Evolutionary conservation across 2,329 filamentous ascomycete genomes (phyloP).

Genomic region (Alternaria burnsii): DNA sequence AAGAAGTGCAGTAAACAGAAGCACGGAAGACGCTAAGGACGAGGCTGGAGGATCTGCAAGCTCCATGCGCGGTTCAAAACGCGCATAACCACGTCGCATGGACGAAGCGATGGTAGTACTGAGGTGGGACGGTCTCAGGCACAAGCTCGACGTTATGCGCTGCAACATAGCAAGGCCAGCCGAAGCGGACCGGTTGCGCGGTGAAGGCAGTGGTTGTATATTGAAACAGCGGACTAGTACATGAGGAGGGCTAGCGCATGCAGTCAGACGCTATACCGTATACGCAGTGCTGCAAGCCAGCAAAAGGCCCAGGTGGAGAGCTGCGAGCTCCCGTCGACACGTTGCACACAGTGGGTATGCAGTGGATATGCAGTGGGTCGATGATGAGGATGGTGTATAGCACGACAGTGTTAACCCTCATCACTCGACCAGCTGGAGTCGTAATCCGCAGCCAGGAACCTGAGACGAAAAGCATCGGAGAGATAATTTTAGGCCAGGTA

Average conservation of each 20-base stretch:
- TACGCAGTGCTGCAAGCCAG: constrained; percentile 6
- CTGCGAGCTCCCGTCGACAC: constrained; percentile 1
- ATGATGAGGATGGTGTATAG: neutral
- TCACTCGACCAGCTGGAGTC: constrained; percentile 1
- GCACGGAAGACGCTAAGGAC: neutral
- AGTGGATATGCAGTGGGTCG: neutral
- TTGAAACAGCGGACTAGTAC: constrained; percentile 6
- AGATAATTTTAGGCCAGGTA: constrained; percentile 41
- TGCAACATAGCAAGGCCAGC: constrained; percentile 1
- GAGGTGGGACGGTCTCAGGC: constrained; percentile 1
- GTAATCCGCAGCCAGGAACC: neutral
- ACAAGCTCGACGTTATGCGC: constrained; percentile 7
- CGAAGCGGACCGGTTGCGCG: constrained; percentile 2
- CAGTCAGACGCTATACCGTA: constrained; percentile 9
- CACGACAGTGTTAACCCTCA: neutral
- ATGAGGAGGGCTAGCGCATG: neutral
- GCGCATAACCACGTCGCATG: constrained; percentile 1
- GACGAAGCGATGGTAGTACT: constrained; percentile 5
- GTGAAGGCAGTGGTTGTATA: neutral
- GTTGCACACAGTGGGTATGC: neutral
- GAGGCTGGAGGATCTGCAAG: constrained; percentile 2
- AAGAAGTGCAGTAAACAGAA: constrained; percentile 2
- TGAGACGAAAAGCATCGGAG: constrained; percentile 23
- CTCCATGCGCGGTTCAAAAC: constrained; percentile 6
- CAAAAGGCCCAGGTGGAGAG: neutral